A percentile compares a stretch with the other conserved stretches of the same genome.
phyloP scores from a whole-genome alignment of 164 flowering plant species.

The Amborella trichopoda region DNA sequence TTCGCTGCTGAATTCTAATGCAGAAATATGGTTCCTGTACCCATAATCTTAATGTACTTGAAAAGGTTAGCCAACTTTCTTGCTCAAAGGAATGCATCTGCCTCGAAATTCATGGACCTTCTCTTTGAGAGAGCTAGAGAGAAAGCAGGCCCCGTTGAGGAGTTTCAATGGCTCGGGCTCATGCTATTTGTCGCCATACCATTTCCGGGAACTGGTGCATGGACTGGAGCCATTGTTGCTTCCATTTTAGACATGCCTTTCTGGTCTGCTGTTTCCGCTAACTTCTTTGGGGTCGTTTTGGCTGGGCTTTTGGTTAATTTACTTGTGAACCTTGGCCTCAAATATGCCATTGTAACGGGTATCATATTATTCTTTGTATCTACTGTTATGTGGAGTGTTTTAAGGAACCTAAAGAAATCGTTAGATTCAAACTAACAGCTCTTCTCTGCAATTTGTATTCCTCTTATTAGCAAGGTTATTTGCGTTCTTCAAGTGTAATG shows the following conservation, averaged over 20 bases:
- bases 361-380: conserved; percentile 59
- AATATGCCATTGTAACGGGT: conserved; percentile 68
- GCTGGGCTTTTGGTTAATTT: conserved; percentile 88
- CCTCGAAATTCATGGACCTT: conserved; percentile 47
- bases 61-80: conserved; percentile 65
- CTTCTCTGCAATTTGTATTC: too few species aligned
- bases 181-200: conserved; percentile 98
- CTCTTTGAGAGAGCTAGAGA: conserved; percentile 57
- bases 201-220: conserved; percentile 97
- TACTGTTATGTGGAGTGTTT: conserved; percentile 81
- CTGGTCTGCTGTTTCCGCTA: conserved; percentile 73
- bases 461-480: too few species aligned
- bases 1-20: too few species aligned
- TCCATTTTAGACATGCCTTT: conserved; percentile 89
- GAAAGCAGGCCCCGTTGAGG: conserved; percentile 88
- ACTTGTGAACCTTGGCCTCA: conserved; percentile 91
- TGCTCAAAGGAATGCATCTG: conserved; percentile 43
- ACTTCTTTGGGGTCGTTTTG: conserved; percentile 62
- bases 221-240: conserved; percentile 93
- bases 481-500: too few species aligned
- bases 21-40: conserved; percentile 97
- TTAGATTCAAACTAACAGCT: conserved; percentile 28
- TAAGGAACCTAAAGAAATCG: conserved; percentile 46
- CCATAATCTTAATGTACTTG: conserved; percentile 73
- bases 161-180: conserved; percentile 95